These are phyloP conservation scores for Naganishia cerealis DNA, from an alignment of 1,284 basidiomycete genomes.

Conservation along the genomic window DNA sequence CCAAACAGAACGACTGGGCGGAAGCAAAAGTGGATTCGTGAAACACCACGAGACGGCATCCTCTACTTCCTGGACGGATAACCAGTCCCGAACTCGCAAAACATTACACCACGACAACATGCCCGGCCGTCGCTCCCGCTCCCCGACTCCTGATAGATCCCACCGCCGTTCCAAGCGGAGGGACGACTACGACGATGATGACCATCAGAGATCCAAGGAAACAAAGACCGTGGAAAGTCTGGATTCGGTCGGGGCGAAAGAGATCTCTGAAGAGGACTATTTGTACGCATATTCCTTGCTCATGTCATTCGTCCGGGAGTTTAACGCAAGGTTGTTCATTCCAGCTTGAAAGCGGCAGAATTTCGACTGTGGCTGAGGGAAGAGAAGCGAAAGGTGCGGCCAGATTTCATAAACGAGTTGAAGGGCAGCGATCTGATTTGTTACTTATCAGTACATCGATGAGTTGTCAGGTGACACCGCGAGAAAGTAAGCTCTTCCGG, in stretches of 20 bases:
- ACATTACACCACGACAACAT: not conserved
- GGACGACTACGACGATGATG: slow-evolving; percentile 26
- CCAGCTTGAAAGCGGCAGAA: slow-evolving; percentile 37
- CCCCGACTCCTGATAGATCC: slow-evolving; percentile 14
- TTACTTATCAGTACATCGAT: slow-evolving; percentile 48
- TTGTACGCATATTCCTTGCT: slow-evolving; percentile 42
- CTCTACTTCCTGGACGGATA: too few relatives aligned
- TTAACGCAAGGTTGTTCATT: not conserved
- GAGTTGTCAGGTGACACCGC: slow-evolving; percentile 46
- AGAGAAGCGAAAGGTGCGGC: slow-evolving; percentile 39
- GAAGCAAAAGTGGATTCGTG: too few relatives aligned
- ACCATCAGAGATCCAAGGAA: slow-evolving; percentile 19
- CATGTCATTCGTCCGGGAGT: not conserved
- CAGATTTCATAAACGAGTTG: not conserved
- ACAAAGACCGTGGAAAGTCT: slow-evolving; percentile 45
- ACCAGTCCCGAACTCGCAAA: too few relatives aligned
- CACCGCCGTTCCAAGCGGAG: slow-evolving; percentile 22
- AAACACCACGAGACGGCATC: too few relatives aligned
- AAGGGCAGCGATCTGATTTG: slow-evolving; percentile 13
- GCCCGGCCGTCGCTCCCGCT: slow-evolving; percentile 19
- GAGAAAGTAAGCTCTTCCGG: slow-evolving; percentile 41
- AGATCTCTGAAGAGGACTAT: slow-evolving; percentile 50
- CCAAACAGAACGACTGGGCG: too few relatives aligned
- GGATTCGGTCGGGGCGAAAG: slow-evolving; percentile 42
- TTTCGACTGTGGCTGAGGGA: slow-evolving; percentile 41